Percentiles rank a stretch among this genome's conserved stretches.
These are phyloP conservation scores for Themeda triandra DNA, from an alignment of 176 grass and related monocot genomes.

Conservation along the genomic window DNA sequence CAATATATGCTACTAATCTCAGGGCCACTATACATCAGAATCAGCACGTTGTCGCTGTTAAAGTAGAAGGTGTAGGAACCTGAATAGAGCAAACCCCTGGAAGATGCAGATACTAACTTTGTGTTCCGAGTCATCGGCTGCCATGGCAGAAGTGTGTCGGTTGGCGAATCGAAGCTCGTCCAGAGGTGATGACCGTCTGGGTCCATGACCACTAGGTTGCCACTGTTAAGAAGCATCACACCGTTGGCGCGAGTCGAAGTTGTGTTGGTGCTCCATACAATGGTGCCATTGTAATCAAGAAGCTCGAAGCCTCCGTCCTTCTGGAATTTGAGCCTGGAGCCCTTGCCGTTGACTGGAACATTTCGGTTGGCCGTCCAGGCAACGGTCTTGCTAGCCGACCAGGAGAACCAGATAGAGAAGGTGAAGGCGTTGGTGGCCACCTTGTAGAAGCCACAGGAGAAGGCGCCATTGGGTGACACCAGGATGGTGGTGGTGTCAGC, in stretches of 20 bases:
- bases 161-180: constrained; percentile 51
- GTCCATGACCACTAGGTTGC: constrained; percentile 42
- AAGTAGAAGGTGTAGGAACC: constrained; percentile 51
- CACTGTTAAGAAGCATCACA: constrained; percentile 20
- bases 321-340: constrained; percentile 32
- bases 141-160: constrained; percentile 40
- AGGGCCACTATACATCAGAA: constrained; percentile 43
- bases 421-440: constrained; percentile 53
- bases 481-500: constrained; percentile 24
- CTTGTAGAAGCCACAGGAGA: constrained; percentile 63
- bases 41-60: constrained; percentile 36
- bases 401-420: constrained; percentile 58
- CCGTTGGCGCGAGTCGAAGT: background rate
- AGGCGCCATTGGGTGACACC: constrained; percentile 35
- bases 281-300: constrained; percentile 28
- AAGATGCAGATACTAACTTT: constrained; percentile 33
- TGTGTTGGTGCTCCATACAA: constrained; percentile 44
- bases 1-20: constrained; percentile 49
- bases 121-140: constrained; percentile 46
- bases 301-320: constrained; percentile 9
- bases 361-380: constrained; percentile 64
- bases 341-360: constrained; percentile 45
- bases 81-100: constrained; percentile 36
- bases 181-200: background rate
- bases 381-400: constrained; percentile 18